Evolutionary conservation across 2,329 filamentous ascomycete genomes (phyloP).

Genomic region (Colletotrichum sp.): DNA sequence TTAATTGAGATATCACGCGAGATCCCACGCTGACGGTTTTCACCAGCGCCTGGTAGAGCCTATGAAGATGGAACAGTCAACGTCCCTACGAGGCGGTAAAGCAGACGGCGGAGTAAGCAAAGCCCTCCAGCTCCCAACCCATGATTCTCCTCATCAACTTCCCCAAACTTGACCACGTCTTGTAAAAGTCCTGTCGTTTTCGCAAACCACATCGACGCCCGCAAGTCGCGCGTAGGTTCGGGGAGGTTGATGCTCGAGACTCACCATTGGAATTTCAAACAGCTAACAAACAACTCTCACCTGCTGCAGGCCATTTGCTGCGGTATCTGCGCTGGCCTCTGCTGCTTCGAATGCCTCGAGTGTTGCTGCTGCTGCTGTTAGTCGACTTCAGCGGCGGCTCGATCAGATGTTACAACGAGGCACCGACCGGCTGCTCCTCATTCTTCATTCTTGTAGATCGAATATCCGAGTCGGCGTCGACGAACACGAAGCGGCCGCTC

Average conservation of each 20-base stretch:
- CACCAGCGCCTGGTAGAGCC: slow-evolving; percentile 36
- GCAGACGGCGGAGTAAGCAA: slow-evolving; percentile 38
- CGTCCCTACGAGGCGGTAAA: slow-evolving; percentile 36
- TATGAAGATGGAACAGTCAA: slow-evolving; percentile 33
- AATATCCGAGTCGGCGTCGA: background rate
- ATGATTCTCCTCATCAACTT: background rate
- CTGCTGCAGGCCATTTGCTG: slow-evolving; percentile 40
- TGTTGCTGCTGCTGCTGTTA: slow-evolving; percentile 31
- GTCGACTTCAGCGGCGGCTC: background rate
- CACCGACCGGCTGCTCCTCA: background rate
- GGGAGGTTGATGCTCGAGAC: slow-evolving; percentile 4
- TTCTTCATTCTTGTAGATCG: background rate
- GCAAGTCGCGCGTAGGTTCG: background rate
- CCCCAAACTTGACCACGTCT: background rate
- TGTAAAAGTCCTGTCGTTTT: background rate
- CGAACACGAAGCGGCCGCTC: background rate
- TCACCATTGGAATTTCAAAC: background rate
- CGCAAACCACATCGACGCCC: background rate
- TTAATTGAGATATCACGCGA: too few species aligned
- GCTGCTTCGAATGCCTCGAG: slow-evolving; percentile 40
- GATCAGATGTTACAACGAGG: background rate
- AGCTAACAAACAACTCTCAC: background rate
- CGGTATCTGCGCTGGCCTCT: slow-evolving; percentile 43
- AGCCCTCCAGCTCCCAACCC: background rate
- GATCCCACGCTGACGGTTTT: background rate